Evolutionary conservation across 1,139 yeast genomes (phyloP), one percentile per base, ranked within the genome.

Genomic region (Pichia inconspicua): DNA sequence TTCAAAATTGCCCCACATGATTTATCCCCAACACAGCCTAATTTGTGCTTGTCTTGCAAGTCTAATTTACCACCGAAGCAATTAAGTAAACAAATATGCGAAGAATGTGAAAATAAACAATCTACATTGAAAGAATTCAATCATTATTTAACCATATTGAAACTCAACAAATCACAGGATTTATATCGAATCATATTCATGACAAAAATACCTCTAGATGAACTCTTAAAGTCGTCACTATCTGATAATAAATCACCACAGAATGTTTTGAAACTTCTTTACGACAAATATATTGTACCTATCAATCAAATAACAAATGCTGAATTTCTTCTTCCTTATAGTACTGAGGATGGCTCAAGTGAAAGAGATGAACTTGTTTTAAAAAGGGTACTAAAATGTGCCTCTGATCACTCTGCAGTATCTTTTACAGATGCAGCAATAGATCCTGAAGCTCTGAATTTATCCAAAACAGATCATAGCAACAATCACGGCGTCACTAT

Each of bases 401-500:
- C 63, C 1, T 53, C 58, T 32, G 65, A 62, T 35, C 57, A 56
- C 35, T 52, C 56, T 1, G 27, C 49, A 22, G 43, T 44, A 12
- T 50, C 55, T 5, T 52, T 53, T 39, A 50, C 56, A 2, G 56
- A 53, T 40, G 50, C 55, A 15, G 50, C 55, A 5, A 61, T 62
- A 19, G 65, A 62, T 48, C 62, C 63, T 4, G 62, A 60, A 52
- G 65, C 65, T 19, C 40, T 60, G 36, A 58, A 53, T 28, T 43
- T 55, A 40, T 51, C 54, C 17, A 47, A 52, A 10, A 43, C 52
- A 34, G 51, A 50, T 12, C 30, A 27, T 9, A 51, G 52, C 8
- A 31, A 41, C 14, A 42, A 39, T 9, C 49, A 35, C 25, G 38
- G 31, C 10, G 38, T 45, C 12, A 40, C 49, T 22, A 43, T 46